Base-by-base conservation (phyloP, 371 early-diverging fungal genomes). In the Umbelopsis sp. region DNA sequence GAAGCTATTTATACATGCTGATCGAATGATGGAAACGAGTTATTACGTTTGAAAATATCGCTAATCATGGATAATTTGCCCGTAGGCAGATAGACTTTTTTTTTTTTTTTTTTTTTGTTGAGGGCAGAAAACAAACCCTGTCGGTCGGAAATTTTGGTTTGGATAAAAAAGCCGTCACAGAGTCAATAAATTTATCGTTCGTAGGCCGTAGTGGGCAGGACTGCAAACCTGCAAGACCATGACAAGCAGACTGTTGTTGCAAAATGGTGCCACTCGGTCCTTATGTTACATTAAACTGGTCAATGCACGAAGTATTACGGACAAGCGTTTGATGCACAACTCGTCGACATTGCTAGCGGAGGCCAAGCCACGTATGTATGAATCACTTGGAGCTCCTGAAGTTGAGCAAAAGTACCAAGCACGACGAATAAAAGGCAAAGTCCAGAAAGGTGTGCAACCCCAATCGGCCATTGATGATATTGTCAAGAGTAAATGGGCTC, bases 401-500 rank as follows among this genome's bases (percentile, higher is more conserved):
- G 57, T 57, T 14, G 57, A 57, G 12, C 57, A 29, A 16, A 57
- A 57, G 29, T 57, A 35, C 57, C 57, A 57, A 35, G 29, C 57
- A 29, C 57, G 57, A 57, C 57, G 57, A 57, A 57, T 57, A 35
- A 57, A 57, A 29, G 29, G 29, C 18, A 24, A 57, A 14, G 35
- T 11, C 12, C 57, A 29, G 35, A 57, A 57, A 57, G n/a, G 16
- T 35, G 35, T 29, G 8, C 57, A 57, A 57, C 29, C 57, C 4
- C 32, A 65, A 51, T 32, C 44, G 7, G 37, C 66, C 8, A 51
- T 65, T 18, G 66, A 65, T 9, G 46, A 44, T 50, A 50, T 65
- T 14, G 48, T 48, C 3, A 65, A 65, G 14, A 65, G 20, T 14
- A 65, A 65, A 50, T 65, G 66, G 57, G 57, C 57, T 25, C 29